Evolutionary conservation across 495 filamentous ascomycete genomes (phyloP), one percentile per base, ranked within the genome.

Genomic region (Melanomma pulvis-pyrius): DNA sequence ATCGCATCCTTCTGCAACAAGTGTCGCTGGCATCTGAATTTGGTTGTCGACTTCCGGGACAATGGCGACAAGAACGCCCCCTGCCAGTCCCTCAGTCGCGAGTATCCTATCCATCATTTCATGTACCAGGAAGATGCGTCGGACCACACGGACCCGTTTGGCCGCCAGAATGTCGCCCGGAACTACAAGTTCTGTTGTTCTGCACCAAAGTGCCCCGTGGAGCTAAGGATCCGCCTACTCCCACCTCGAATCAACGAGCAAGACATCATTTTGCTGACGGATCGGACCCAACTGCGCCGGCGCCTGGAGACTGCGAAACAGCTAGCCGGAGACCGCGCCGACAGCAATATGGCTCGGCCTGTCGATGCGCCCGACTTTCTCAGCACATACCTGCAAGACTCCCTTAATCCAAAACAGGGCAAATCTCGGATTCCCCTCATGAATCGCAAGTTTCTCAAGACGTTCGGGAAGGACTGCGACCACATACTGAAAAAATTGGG

Each of bases 401-500:
- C 86, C 8, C 76, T 91, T 51, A 72, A 81, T 30, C 75, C 81
- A 39, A 74, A 55, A 68, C 74, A 30, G 78, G 79, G 36, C 86
- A 84, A 72, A 69, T 75, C 34, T 26, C 61, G 70, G 22, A 90
- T 93, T 59, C 82, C 85, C 3, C 80, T 82, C 15, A 76, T 83
- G 8, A 93, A 93, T 76, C 92, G 91, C 74, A 83, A 82, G 17
- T 96, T 91, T 69, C 78, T 84, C 55, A 79, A 87, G 15, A 83
- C 86, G 44, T 89, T 93, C 73, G 89, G 90, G 15, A 76, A 75
- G 25, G 80, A 84, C 19, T 90, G 90, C 72, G 78, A 84, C 60
- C 77, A 82, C 32, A 70, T 93, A 34, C 79, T 93, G 36, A 79
- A 80, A 52, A 86, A 83, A 39, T 74, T 92, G 2, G 88, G 84